Percentiles rank a stretch among this genome's conserved stretches.
Conservation (phyloP, 208 protist genomes). For the Novymonas esmeraldas region DNA sequence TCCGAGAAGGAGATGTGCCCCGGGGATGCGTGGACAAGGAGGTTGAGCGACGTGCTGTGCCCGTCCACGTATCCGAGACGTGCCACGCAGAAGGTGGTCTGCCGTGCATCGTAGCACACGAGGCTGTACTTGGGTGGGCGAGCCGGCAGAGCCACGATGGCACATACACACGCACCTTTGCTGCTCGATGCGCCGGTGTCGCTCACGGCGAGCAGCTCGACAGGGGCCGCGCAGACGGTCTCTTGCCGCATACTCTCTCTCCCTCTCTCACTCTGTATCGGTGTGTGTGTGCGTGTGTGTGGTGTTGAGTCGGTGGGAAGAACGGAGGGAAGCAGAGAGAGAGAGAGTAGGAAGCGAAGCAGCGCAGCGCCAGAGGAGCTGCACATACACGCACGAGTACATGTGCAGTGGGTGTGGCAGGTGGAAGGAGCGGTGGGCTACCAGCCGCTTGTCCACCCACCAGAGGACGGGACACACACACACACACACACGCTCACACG, state of each 20-base stretch:
- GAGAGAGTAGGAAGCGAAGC: too few relatives aligned
- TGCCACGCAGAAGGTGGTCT: constrained; percentile 67
- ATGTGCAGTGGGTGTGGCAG: too few relatives aligned
- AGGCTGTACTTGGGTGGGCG: constrained; percentile 71
- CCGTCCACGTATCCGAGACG: constrained; percentile 42
- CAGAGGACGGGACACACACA: too few relatives aligned
- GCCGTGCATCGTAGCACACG: constrained; percentile 81
- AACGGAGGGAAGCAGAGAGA: not conserved
- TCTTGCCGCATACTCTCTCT: constrained; percentile 56
- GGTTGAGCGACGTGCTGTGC: constrained; percentile 49
- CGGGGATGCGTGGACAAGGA: constrained; percentile 45
- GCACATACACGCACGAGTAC: too few relatives aligned
- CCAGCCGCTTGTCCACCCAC: too few relatives aligned
- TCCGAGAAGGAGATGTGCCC: constrained; percentile 79
- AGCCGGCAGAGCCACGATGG: constrained; percentile 55
- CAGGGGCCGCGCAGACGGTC: constrained; percentile 58
- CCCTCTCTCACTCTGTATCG: not conserved
- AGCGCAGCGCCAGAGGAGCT: too few relatives aligned
- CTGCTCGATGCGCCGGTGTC: constrained; percentile 47
- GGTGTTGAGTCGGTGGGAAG: not conserved
- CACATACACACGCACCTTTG: constrained; percentile 67
- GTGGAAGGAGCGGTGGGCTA: too few relatives aligned
- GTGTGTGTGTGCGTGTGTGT: not conserved
- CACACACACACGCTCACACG: too few relatives aligned
- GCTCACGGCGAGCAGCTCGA: constrained; percentile 52